A percentile compares a stretch with the other conserved stretches of the same genome.
These are phyloP conservation scores for Fusarium sp. DNA, from an alignment of 2,329 filamentous ascomycete species.

Conservation along the genomic window DNA sequence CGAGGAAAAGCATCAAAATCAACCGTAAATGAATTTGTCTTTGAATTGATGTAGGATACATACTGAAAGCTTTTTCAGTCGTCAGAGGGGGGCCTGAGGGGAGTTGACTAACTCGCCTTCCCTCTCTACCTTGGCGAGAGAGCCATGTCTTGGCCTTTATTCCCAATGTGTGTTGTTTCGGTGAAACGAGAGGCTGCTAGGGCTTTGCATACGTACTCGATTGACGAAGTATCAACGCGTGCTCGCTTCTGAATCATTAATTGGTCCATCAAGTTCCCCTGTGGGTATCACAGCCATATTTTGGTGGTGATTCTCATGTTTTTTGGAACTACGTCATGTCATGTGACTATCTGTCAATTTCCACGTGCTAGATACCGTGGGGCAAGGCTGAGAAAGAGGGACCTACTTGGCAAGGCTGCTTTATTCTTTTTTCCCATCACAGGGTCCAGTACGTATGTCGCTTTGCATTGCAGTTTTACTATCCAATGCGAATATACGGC, in stretches of 20 bases:
- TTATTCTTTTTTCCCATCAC: constrained; percentile 18
- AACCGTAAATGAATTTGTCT: neutral
- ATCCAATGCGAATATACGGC: neutral
- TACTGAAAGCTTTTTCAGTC: constrained; percentile 2
- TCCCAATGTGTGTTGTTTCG: neutral
- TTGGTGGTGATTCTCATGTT: no score
- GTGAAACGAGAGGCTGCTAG: constrained; percentile 1
- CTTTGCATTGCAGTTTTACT: neutral
- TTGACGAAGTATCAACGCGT: constrained; percentile 30
- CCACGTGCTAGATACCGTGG: neutral
- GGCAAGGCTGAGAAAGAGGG: no score
- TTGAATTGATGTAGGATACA: constrained; percentile 8
- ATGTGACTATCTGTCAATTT: neutral
- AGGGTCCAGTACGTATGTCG: constrained; percentile 8
- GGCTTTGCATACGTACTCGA: constrained; percentile 3
- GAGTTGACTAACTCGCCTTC: constrained; percentile 17
- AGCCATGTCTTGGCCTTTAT: constrained; percentile 20
- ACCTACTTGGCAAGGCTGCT: neutral
- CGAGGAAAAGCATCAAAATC: neutral
- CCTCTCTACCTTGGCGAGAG: neutral
- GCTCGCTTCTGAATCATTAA: constrained; percentile 29
- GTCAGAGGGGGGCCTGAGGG: neutral
- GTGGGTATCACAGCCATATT: neutral
- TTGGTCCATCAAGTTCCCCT: constrained; percentile 42
- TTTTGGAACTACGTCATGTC: neutral